Conservation (phyloP, 2,329 filamentous ascomycete species). For the Neofusicoccum cordaticola region DNA sequence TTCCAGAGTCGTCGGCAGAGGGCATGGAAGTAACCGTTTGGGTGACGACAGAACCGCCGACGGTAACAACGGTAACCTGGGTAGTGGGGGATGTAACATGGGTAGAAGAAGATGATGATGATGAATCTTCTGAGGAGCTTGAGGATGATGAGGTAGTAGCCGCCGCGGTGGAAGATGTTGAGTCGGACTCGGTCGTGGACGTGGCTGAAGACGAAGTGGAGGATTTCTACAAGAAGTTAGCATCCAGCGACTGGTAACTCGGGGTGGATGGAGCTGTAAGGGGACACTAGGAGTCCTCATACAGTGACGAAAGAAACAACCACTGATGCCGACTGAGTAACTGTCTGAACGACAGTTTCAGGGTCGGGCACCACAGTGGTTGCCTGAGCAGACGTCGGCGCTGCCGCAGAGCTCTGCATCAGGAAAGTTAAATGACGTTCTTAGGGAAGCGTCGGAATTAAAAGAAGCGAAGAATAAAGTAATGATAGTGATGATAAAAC, state of each 20-base stretch:
- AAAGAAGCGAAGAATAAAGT: neutral
- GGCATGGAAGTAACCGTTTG: conserved; percentile 44
- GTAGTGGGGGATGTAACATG: conserved; percentile 30
- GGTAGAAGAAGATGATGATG: conserved; percentile 19
- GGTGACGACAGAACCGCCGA: conserved; percentile 43
- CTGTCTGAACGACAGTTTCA: conserved; percentile 29
- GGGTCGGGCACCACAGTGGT: conserved; percentile 23
- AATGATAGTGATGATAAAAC: neutral
- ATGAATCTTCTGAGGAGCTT: conserved; percentile 14
- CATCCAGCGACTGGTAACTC: neutral
- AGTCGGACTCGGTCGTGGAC: no score
- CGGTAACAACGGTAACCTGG: conserved; percentile 40
- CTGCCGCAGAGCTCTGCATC: conserved; percentile 33
- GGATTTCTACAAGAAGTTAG: neutral
- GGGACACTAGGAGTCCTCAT: conserved; percentile 13
- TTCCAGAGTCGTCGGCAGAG: conserved; percentile 4
- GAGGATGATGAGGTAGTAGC: no score
- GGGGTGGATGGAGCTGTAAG: neutral
- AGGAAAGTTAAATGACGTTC: conserved; percentile 29
- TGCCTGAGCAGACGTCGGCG: conserved; percentile 27
- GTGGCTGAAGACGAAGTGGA: no score
- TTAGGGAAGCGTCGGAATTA: conserved; percentile 7
- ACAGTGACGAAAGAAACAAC: conserved; percentile 21
- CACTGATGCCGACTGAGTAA: conserved; percentile 23
- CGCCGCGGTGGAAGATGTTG: no score